Conservation (phyloP, 73 alveolate genomes). For the Tetrahymena borealis region DNA sequence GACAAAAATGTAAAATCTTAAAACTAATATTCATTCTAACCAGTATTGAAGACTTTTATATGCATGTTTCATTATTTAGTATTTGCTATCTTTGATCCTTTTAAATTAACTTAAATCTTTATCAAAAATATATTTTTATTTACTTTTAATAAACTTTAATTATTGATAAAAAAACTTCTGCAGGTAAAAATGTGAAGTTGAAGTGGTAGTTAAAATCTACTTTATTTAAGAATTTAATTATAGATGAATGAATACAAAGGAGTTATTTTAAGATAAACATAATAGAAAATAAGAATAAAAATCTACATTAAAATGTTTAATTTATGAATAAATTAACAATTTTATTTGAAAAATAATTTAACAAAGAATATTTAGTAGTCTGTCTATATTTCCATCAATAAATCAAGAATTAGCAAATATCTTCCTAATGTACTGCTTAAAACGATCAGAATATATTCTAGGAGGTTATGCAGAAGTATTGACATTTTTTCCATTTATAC, state of each 20-base stretch:
- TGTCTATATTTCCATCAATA: too few species aligned
- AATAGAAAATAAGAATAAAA: too few species aligned
- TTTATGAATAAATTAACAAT: too few species aligned
- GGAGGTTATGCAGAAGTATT: constrained; percentile 30
- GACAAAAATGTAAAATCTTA: neutral
- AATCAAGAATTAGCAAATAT: neutral
- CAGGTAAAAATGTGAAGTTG: too few species aligned
- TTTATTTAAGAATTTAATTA: too few species aligned
- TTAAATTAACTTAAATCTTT: neutral
- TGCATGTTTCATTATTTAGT: neutral
- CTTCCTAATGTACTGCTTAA: neutral
- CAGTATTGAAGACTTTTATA: neutral
- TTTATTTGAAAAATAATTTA: too few species aligned
- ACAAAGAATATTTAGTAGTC: too few species aligned
- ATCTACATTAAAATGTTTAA: too few species aligned
- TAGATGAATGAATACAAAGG: too few species aligned
- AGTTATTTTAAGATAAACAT: too few species aligned
- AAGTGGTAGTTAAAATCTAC: too few species aligned
- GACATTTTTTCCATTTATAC: constrained; percentile 45
- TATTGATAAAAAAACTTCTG: neutral
- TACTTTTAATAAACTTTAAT: too few species aligned
- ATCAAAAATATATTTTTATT: neutral
- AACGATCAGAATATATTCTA: neutral
- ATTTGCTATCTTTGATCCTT: neutral
- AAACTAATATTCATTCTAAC: neutral